Base-by-base conservation (phyloP, 192 early-diverging fungal species). In the Coemansia sp. region DNA sequence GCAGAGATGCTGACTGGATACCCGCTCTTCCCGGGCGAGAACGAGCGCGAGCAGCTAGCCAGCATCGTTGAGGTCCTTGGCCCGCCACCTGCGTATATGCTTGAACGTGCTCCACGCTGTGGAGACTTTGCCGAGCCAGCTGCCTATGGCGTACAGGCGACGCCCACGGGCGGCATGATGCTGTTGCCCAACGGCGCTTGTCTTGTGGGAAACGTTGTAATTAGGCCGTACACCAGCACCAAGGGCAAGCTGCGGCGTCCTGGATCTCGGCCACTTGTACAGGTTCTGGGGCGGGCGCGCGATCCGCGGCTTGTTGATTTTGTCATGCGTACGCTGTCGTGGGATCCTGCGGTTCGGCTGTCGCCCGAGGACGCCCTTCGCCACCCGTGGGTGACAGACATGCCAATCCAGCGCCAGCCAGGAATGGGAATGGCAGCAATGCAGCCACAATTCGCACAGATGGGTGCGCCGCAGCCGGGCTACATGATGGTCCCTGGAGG, bases 11-110 rank as follows among this genome's bases (percentile, higher is more conserved):
- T 86, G 67, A 91, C 90, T 1, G 91, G 89, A 10, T 94, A 95
- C 64, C 96, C 96, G 32, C 73, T 99, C 34, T 99, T 99, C 67
- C 95, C 96, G 9, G 96, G 96, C 23, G 96, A 99, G 72, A 96
- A 96, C 71, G 96, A 99, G 74, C 89, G 92, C 62, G 95, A 99
- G 63, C 96, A 99, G 72, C 78, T 99, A 43, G 84, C 91, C 11
- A 94, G 94, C 74, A 96, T 99, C 49, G 93, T 99, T 89, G 95
- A 99, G 77, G 83, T 96, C 20, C 85, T 88, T 48, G 95, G 95
- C 14, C 76, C 91, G 14, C 96, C 96, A 25, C 85, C 86, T 1
- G 64, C 78, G 22, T 85, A 85, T 50, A 70, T 99, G 25, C 65
- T 99, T 17, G 90, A 93, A 32, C 82, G 85, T 36, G 92, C 92